phyloP scores from a whole-genome alignment of 192 early-diverging fungal species.

The Gaertneriomyces semiglobifer region DNA sequence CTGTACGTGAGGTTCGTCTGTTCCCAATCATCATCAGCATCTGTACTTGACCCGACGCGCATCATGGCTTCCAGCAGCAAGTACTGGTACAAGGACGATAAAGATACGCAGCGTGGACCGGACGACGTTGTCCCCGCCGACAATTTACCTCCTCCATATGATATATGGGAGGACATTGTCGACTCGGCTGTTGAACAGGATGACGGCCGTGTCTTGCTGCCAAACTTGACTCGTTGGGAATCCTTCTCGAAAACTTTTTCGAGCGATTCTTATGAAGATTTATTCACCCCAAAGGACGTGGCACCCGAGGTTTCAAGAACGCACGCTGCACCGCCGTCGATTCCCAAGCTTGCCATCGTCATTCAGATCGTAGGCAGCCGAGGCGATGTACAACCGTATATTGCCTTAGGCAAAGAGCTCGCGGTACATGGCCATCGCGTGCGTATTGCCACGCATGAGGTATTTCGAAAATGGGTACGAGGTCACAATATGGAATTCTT shows the following conservation, averaged over 20 bases:
- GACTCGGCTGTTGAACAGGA: neutral
- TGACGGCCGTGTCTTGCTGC: neutral
- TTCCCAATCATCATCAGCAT: no score
- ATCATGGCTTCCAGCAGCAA: no score
- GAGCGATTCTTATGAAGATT: neutral
- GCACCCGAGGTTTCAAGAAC: neutral
- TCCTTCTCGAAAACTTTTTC: neutral
- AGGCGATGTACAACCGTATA: constrained; percentile 72
- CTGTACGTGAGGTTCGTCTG: no score
- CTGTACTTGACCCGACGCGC: no score
- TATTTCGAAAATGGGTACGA: constrained; percentile 66
- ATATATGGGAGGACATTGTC: no score
- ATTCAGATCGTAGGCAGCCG: constrained; percentile 48
- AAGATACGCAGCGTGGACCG: no score
- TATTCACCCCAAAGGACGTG: neutral
- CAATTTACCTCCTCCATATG: no score
- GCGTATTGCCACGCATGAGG: constrained; percentile 65
- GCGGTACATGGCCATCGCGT: constrained; percentile 57
- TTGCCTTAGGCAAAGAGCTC: constrained; percentile 67
- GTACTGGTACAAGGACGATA: no score
- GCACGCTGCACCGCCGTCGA: neutral
- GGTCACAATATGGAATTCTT: constrained; percentile 68
- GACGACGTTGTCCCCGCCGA: no score
- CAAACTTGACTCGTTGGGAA: neutral
- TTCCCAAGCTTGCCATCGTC: neutral